A percentile compares a stretch with the other conserved stretches of the same genome.
Evolutionary conservation across 225 moss, liverwort and hornwort species (phyloP).

Genomic region (Bryum argenteum): DNA sequence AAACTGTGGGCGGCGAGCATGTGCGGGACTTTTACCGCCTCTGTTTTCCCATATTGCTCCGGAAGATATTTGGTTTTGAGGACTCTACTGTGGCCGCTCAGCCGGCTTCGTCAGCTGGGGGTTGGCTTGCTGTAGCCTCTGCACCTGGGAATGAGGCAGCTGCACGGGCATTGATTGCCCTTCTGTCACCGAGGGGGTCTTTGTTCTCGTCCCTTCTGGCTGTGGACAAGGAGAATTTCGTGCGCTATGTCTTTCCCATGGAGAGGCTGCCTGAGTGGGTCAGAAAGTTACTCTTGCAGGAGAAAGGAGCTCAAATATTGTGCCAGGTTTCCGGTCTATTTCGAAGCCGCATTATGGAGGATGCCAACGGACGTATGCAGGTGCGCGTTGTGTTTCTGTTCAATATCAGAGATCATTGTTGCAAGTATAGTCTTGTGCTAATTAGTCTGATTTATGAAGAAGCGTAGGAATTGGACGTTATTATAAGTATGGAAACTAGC

Average conservation of each 20-base stretch:
- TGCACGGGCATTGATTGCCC: conserved; percentile 55
- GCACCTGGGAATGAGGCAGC: conserved; percentile 61
- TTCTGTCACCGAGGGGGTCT: conserved; percentile 61
- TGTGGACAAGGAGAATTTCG: conserved; percentile 70
- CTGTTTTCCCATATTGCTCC: conserved; percentile 66
- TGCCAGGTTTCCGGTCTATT: conserved; percentile 61
- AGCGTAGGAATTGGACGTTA: background rate
- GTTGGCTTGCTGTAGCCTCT: conserved; percentile 68
- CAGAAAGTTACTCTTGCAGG: conserved; percentile 54
- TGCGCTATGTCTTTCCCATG: conserved; percentile 71
- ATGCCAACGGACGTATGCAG: conserved; percentile 61
- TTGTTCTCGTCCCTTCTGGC: conserved; percentile 69
- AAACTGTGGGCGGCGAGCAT: conserved; percentile 65
- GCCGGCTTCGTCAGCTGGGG: conserved; percentile 47
- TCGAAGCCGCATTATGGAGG: conserved; percentile 63
- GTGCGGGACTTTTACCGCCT: conserved; percentile 70
- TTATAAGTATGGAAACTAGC: background rate
- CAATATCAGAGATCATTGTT: conserved; percentile 11
- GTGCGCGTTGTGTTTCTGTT: conserved; percentile 28
- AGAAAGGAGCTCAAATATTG: conserved; percentile 60
- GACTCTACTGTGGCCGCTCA: conserved; percentile 44
- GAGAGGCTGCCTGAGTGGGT: conserved; percentile 75
- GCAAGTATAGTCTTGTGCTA: background rate
- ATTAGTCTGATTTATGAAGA: conserved; percentile 16
- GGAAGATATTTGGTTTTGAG: conserved; percentile 71